A percentile compares a stretch with the other conserved stretches of the same genome.
phyloP scores from a whole-genome alignment of 176 grass and related monocot species.

The Bolboschoenus planiculmis region DNA sequence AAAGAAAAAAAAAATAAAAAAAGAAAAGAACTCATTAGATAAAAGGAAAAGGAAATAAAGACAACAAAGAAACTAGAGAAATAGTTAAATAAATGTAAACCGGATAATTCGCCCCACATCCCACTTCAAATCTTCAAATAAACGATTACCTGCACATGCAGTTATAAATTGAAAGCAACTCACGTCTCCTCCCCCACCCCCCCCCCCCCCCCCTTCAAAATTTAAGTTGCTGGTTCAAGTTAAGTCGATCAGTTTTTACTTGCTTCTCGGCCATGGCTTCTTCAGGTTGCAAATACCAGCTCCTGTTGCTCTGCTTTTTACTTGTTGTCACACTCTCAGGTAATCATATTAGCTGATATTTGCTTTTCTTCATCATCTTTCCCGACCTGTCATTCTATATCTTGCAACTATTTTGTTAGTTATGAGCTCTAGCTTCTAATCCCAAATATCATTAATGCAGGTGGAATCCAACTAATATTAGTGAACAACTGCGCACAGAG shows the following conservation, averaged over 20 bases:
- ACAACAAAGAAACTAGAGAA: conserved; percentile 1
- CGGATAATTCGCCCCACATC: conserved; percentile 13
- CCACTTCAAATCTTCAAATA: no score
- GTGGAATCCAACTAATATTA: conserved; percentile 61
- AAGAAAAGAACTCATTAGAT: not conserved
- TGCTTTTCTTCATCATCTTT: no score
- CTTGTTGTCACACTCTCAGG: conserved; percentile 16
- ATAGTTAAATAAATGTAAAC: conserved; percentile 16
- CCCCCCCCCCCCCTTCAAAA: no score
- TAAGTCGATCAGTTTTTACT: no score
- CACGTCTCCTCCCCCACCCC: no score
- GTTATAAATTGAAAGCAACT: not conserved
- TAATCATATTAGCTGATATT: not conserved
- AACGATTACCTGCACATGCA: not conserved
- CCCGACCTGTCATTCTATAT: no score
- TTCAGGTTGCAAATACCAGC: not conserved
- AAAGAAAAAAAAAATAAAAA: not conserved
- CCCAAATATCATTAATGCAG: not conserved
- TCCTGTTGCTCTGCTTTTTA: conserved; percentile 1
- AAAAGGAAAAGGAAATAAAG: conserved; percentile 14
- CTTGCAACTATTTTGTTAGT: no score
- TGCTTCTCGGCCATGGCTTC: not conserved
- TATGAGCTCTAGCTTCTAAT: no score
- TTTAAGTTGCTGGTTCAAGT: no score
- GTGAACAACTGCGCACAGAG: conserved; percentile 91